Conservation (phyloP, 2,329 filamentous ascomycete species). For the Aureobasidium sp. region DNA sequence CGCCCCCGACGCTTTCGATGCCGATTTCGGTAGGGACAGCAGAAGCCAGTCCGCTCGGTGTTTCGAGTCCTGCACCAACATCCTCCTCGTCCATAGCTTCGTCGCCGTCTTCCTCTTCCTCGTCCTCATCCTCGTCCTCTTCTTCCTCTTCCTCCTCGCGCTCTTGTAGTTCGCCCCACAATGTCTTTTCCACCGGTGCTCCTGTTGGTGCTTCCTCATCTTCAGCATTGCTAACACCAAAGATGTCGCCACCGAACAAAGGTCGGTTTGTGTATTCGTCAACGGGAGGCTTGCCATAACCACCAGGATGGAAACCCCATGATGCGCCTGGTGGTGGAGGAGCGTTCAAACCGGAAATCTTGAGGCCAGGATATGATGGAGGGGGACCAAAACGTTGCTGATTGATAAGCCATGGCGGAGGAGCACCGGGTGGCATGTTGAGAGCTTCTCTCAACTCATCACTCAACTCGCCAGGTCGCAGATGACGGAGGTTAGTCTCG, state of each 20-base stretch:
- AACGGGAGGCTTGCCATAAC: conserved; percentile 91
- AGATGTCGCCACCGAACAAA: conserved; percentile 89
- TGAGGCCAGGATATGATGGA: conserved; percentile 89
- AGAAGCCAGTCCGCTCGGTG: conserved; percentile 71
- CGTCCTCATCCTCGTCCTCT: conserved; percentile 55
- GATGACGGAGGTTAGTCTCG: conserved; percentile 86
- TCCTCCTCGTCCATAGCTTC: conserved; percentile 69
- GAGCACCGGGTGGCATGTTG: conserved; percentile 85
- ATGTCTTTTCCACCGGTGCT: conserved; percentile 75
- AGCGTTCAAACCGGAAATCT: conserved; percentile 89
- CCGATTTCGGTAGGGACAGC: conserved; percentile 74
- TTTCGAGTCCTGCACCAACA: conserved; percentile 59
- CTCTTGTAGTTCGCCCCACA: conserved; percentile 89
- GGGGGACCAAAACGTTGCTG: conserved; percentile 91
- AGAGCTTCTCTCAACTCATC: conserved; percentile 87
- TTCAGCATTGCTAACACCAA: conserved; percentile 64
- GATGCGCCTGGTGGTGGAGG: conserved; percentile 80
- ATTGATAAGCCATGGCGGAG: conserved; percentile 95
- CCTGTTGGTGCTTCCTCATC: conserved; percentile 52
- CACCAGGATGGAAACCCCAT: conserved; percentile 94
- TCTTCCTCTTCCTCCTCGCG: conserved; percentile 69
- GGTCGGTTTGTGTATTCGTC: conserved; percentile 81
- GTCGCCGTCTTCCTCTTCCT: conserved; percentile 64
- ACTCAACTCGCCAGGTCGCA: conserved; percentile 82
- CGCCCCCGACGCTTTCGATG: conserved; percentile 70